Conservation (phyloP, 495 filamentous ascomycete genomes). For the Hyaloscypha hepaticicola region DNA sequence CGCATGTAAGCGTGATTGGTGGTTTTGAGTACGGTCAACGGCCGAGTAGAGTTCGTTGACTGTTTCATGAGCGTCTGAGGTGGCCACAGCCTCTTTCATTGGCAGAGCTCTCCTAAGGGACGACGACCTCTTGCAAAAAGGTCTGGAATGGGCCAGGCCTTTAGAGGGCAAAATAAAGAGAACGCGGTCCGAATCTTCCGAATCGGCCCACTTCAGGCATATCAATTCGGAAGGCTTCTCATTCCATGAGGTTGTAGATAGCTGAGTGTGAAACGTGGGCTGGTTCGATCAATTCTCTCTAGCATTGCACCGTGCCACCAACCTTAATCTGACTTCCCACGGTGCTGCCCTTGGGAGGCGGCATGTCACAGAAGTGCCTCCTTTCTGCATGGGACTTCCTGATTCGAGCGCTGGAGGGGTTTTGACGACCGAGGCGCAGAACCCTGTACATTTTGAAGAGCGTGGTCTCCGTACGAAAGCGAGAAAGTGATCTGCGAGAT, state of each 20-base stretch:
- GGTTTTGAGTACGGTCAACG: background rate
- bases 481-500: background rate
- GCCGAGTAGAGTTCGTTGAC: slow-evolving; percentile 1
- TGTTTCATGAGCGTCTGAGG: slow-evolving; percentile 22
- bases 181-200: background rate
- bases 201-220: background rate
- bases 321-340: slow-evolving; percentile 21
- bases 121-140: background rate
- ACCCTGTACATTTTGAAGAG: slow-evolving; percentile 20
- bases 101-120: background rate
- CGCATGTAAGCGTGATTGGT: background rate
- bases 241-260: background rate
- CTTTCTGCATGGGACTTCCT: background rate
- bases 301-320: slow-evolving; percentile 4
- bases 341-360: background rate
- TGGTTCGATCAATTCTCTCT: background rate
- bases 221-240: background rate
- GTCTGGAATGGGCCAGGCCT: background rate
- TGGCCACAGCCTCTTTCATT: slow-evolving; percentile 16
- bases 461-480: background rate
- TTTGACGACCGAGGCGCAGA: slow-evolving; percentile 22
- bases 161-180: background rate
- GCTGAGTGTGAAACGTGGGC: background rate
- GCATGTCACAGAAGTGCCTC: slow-evolving; percentile 19
- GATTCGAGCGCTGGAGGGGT: slow-evolving; percentile 9